These are phyloP conservation scores for Pseudogymnoascus sp. DNA, from an alignment of 2,329 filamentous ascomycete genomes.

Conservation along the genomic window DNA sequence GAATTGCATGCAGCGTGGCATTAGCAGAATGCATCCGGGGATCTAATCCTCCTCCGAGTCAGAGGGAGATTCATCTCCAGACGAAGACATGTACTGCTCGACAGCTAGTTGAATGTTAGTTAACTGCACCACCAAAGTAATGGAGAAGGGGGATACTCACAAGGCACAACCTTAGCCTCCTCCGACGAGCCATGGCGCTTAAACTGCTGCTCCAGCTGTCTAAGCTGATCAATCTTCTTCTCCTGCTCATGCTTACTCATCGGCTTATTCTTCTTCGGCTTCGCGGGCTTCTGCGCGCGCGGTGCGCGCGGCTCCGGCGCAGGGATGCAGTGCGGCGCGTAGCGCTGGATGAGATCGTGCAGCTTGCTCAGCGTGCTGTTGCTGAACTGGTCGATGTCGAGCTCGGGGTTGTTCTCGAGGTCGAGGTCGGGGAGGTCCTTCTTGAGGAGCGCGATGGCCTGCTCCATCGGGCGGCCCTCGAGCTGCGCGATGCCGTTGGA, in stretches of 20 bases:
- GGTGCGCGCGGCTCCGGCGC: conserved; percentile 29
- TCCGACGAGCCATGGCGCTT: conserved; percentile 27
- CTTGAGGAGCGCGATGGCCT: conserved; percentile 84
- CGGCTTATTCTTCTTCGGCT: conserved; percentile 59
- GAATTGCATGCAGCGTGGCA: background rate
- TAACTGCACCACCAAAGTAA: background rate
- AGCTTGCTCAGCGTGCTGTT: conserved; percentile 47
- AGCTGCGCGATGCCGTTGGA: conserved; percentile 77
- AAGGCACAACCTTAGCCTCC: conserved; percentile 32
- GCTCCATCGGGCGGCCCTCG: conserved; percentile 66
- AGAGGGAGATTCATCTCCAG: conserved; percentile 42
- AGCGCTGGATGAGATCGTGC: conserved; percentile 42
- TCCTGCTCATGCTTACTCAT: conserved; percentile 69
- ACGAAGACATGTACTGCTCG: conserved; percentile 35
- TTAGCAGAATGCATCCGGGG: background rate
- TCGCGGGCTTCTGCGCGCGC: conserved; percentile 27
- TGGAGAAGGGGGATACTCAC: conserved; percentile 17
- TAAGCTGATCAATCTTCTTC: conserved; percentile 54
- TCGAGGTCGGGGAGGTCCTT: conserved; percentile 68
- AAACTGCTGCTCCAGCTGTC: conserved; percentile 47
- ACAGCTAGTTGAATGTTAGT: conserved; percentile 20
- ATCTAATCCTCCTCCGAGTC: conserved; percentile 43
- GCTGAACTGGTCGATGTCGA: conserved; percentile 51
- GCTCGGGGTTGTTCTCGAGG: conserved; percentile 50
- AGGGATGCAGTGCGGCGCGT: conserved; percentile 41